phyloP scores from a whole-genome alignment of 2,329 filamentous ascomycete species.

The Neonectria magnoliae region DNA sequence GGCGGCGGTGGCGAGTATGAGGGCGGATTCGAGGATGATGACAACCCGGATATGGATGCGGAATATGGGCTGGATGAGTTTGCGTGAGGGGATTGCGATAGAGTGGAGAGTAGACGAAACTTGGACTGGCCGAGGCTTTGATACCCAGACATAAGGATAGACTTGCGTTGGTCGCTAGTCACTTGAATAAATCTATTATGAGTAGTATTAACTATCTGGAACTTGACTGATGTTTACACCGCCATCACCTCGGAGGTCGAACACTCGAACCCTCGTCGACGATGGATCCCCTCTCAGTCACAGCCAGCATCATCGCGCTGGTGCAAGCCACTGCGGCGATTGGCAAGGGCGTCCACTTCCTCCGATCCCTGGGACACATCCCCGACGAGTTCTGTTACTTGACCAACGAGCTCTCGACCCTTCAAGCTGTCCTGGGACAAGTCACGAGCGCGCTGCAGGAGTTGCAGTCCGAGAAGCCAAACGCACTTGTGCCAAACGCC shows the following conservation, averaged over 20 bases:
- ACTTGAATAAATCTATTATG: not conserved
- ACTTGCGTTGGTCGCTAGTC: not conserved
- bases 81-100: slow-evolving; percentile 20
- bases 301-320: not conserved
- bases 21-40: slow-evolving; percentile 50
- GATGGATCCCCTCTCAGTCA: not conserved
- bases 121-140: not conserved
- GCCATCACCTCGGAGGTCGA: not conserved
- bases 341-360: not conserved
- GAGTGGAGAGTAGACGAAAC: not conserved
- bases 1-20: slow-evolving; percentile 44
- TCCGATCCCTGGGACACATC: not conserved
- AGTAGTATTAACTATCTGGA: not conserved
- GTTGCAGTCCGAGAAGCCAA: not conserved
- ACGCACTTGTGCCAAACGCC: not conserved
- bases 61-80: slow-evolving; percentile 49
- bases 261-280: not conserved
- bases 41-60: slow-evolving; percentile 50
- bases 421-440: not conserved
- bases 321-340: not conserved
- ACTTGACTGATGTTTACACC: no score
- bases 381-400: not conserved
- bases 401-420: not conserved
- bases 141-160: slow-evolving; percentile 3
- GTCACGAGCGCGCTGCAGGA: not conserved